Evolutionary conservation across 306 rosid species (phyloP), one percentile per base, ranked within the genome.

Genomic region (Trifolium dubium): DNA sequence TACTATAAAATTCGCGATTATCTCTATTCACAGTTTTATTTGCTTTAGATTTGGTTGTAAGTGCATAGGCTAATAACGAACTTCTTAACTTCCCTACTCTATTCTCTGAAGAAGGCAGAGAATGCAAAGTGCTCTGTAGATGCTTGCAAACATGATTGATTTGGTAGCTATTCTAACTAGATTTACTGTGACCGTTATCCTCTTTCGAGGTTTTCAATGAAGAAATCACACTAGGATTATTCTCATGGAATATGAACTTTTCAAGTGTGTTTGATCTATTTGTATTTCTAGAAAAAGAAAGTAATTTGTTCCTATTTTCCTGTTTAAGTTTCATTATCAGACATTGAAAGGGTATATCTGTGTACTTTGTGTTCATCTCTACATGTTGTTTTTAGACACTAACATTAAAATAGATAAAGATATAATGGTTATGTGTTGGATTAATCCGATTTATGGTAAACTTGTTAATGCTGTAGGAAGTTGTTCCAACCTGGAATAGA

Each of bases 1-100:
- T 94, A 87, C 77, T 92, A 92, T 65, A 92, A 83, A 83, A 94
- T 94, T 73, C 87, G 90, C 1, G 96, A 94, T 11, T 86, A 85
- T 75, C 87, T 92, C 19, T 88, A 92, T 79, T 88, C 92, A 0
- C 99, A 92, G 68, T 92, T 94, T 78, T 89, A 89, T 79, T 74
- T 94, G 89, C 93, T 94, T 69, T 89, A 83, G 83, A 32, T 70
- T 69, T 70, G 50, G 56, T 40, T 69, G 55, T 18, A 31, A 49
- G 28, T 72, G 62, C 72, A 58, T 41, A 49, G 67, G 66, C 70
- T 54, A 72, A 76, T 79, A 70, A 51, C 14, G 44, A 49, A 35
- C 35, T 23, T 58, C 44, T 66, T 67, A 50, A 55, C 31, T 72
- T 72, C 49, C 43, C 46, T 77, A 39, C 51, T 69, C 28, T 66